Evolutionary conservation across 2,329 filamentous ascomycete species (phyloP).

Genomic region (Aspergillus flavus): DNA sequence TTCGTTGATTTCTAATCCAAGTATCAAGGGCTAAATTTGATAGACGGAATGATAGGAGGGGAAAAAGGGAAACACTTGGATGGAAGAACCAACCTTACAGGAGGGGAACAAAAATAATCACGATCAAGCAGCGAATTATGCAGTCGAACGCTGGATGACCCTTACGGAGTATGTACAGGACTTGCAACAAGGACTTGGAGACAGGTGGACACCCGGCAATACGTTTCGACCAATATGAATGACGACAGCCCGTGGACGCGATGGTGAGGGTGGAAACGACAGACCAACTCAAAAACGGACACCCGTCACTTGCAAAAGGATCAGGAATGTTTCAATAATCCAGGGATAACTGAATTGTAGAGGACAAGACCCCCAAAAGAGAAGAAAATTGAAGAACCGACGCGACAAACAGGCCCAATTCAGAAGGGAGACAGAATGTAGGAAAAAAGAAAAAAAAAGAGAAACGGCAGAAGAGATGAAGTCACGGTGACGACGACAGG

Average conservation of each 20-base stretch:
- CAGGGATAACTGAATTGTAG: conserved; percentile 4
- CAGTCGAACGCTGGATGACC: conserved; percentile 18
- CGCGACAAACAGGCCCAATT: neutral
- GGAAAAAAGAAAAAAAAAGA: conserved; percentile 6
- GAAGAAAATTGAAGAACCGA: neutral
- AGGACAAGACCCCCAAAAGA: neutral
- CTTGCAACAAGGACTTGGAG: conserved; percentile 24
- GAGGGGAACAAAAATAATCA: conserved; percentile 11
- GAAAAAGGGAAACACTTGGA: conserved; percentile 7
- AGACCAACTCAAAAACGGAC: conserved; percentile 15
- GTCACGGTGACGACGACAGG: conserved; percentile 44
- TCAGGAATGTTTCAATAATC: conserved; percentile 12
- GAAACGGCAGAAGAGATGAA: conserved; percentile 31
- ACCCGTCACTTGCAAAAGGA: neutral
- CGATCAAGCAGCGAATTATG: conserved; percentile 14
- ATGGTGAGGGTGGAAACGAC: conserved; percentile 18
- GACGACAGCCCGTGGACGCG: conserved; percentile 15
- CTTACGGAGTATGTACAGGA: conserved; percentile 13
- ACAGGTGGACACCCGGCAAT: conserved; percentile 24
- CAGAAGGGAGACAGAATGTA: neutral
- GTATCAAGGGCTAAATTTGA: neutral
- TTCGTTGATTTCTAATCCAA: conserved; percentile 10
- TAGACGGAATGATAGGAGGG: neutral
- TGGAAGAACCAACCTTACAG: conserved; percentile 8
- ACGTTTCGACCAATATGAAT: conserved; percentile 25